Conservation (phyloP, 2,329 filamentous ascomycete species). For the Torrubiella hemipterigena region DNA sequence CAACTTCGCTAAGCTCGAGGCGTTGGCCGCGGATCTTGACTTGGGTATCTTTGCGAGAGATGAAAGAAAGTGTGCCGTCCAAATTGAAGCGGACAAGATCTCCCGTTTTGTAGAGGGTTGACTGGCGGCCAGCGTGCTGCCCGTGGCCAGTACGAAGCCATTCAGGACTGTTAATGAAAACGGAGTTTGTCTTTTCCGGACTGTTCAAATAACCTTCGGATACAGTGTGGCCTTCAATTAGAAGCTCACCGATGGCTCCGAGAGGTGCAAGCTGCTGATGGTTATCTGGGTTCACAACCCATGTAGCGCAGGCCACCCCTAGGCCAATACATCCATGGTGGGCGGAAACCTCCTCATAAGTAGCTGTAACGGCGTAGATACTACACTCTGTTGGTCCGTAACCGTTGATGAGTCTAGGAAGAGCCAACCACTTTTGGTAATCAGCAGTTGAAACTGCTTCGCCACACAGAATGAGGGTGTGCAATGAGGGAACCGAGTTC, state of each 20-base stretch:
- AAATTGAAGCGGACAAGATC: conserved; percentile 30
- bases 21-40: conserved; percentile 46
- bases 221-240: conserved; percentile 6
- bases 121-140: neutral
- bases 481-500: conserved; percentile 4
- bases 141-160: too few relatives aligned
- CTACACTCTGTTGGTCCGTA: conserved; percentile 28
- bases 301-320: conserved; percentile 5
- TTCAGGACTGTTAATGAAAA: conserved; percentile 1
- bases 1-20: conserved; percentile 25
- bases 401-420: conserved; percentile 22
- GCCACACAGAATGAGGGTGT: conserved; percentile 19
- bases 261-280: conserved; percentile 5
- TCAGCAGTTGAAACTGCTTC: conserved; percentile 33
- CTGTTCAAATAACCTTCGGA: conserved; percentile 1
- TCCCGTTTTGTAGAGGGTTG: conserved; percentile 32
- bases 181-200: conserved; percentile 1
- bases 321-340: neutral
- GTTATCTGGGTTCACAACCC: conserved; percentile 9
- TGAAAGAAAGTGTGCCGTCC: conserved; percentile 27
- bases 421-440: conserved; percentile 12
- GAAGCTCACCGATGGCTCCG: conserved; percentile 8
- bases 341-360: neutral
- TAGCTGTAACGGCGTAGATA: conserved; percentile 10
- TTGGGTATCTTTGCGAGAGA: conserved; percentile 43